These are phyloP conservation scores for Epichloe gansuensis DNA, from an alignment of 2,329 filamentous ascomycete genomes.

Conservation along the genomic window DNA sequence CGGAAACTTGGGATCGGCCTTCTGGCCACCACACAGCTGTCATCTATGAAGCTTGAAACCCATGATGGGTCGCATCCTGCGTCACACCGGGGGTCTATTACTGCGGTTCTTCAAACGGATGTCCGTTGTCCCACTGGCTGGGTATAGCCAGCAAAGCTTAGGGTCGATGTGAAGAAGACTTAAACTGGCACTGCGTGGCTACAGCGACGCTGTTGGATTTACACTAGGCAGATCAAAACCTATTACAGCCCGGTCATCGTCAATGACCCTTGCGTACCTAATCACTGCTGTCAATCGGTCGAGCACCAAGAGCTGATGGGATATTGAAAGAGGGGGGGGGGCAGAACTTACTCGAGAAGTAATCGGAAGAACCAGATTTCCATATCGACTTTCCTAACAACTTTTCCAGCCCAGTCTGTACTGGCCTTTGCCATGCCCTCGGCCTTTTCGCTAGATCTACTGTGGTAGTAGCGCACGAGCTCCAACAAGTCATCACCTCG, in stretches of 20 bases:
- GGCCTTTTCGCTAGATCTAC: conserved; percentile 44
- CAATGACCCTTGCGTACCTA: conserved; percentile 52
- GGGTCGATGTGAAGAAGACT: background rate
- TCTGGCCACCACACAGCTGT: too few relatives aligned
- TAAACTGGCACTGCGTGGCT: background rate
- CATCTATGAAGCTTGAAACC: too few relatives aligned
- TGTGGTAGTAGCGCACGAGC: conserved; percentile 64
- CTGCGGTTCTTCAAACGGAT: too few relatives aligned
- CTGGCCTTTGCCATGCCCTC: conserved; percentile 52
- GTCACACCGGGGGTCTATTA: too few relatives aligned
- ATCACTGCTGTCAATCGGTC: background rate
- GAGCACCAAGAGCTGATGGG: background rate
- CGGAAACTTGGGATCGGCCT: too few relatives aligned
- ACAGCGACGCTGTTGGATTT: background rate
- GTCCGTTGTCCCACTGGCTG: too few relatives aligned
- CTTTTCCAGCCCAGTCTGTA: conserved; percentile 57
- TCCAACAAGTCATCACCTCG: conserved; percentile 81
- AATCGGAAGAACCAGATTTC: conserved; percentile 58
- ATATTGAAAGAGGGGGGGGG: too few relatives aligned
- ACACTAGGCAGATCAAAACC: conserved; percentile 30
- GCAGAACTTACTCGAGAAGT: conserved; percentile 46
- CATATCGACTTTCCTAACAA: conserved; percentile 58
- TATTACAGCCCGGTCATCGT: conserved; percentile 46
- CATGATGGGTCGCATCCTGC: too few relatives aligned
- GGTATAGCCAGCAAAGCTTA: background rate